These are phyloP conservation scores for Grifola frondosa DNA, from an alignment of 1,284 basidiomycete genomes.

Conservation along the genomic window DNA sequence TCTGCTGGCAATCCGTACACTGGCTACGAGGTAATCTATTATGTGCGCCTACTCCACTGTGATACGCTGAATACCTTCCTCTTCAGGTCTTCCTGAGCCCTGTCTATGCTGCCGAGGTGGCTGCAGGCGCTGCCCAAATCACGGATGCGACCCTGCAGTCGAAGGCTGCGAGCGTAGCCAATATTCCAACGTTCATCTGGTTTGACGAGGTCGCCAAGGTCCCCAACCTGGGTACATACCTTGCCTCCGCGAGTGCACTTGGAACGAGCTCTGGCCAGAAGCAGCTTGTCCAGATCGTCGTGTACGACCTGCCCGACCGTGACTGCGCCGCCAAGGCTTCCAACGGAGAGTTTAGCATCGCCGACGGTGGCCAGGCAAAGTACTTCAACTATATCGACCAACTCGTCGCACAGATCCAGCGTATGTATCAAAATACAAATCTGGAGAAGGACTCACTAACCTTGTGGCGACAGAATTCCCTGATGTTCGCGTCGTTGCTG, in stretches of 20 bases:
- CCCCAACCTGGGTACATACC: constrained; percentile 50
- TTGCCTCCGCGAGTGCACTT: constrained; percentile 48
- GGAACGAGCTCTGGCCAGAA: constrained; percentile 45
- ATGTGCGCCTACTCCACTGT: not conserved
- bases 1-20: constrained; percentile 53
- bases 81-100: constrained; percentile 48
- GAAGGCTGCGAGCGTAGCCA: constrained; percentile 50
- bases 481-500: constrained; percentile 58
- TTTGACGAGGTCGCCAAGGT: constrained; percentile 56
- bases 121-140: constrained; percentile 48
- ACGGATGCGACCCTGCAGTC: constrained; percentile 46
- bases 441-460: no score
- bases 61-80: not conserved
- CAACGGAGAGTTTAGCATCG: constrained; percentile 63
- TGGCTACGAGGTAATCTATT: constrained; percentile 46
- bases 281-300: constrained; percentile 59
- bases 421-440: no score
- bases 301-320: constrained; percentile 62
- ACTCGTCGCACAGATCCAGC: constrained; percentile 54
- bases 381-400: constrained; percentile 63
- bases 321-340: constrained; percentile 65
- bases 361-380: constrained; percentile 52
- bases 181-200: constrained; percentile 63
- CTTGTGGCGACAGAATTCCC: constrained; percentile 62
- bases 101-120: constrained; percentile 52